These are phyloP conservation scores for Populus davidiana DNA, from an alignment of 345 rosid genomes.

Conservation along the genomic window DNA sequence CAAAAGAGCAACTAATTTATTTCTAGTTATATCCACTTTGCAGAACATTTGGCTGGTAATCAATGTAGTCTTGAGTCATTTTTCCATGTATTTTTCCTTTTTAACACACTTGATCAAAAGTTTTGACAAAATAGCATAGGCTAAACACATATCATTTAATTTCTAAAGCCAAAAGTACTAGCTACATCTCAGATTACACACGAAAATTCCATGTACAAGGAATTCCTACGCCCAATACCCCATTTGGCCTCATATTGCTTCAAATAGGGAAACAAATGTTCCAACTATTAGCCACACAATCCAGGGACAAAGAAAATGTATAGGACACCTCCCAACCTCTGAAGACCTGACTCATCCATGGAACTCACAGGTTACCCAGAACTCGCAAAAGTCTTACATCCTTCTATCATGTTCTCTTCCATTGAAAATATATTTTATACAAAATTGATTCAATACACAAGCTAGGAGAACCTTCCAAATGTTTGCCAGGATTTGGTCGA, in stretches of 20 bases:
- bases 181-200: neutral
- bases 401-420: neutral
- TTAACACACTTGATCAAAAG: no score
- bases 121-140: no score
- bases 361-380: neutral
- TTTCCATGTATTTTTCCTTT: neutral
- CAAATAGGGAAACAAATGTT: no score
- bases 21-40: neutral
- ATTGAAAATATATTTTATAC: neutral
- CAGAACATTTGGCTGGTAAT: neutral
- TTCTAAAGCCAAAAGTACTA: neutral
- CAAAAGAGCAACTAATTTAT: neutral
- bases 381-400: neutral
- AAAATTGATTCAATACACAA: neutral
- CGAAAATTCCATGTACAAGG: neutral
- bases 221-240: neutral
- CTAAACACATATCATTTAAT: neutral
- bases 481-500: neutral
- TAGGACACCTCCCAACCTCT: neutral
- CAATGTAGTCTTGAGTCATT: neutral
- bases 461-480: neutral
- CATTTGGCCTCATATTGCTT: no score
- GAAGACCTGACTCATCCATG: neutral
- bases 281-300: neutral
- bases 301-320: neutral